Evolutionary conservation across 768 basidiomycete genomes (phyloP).

Genomic region (Tulasnella calospora): DNA sequence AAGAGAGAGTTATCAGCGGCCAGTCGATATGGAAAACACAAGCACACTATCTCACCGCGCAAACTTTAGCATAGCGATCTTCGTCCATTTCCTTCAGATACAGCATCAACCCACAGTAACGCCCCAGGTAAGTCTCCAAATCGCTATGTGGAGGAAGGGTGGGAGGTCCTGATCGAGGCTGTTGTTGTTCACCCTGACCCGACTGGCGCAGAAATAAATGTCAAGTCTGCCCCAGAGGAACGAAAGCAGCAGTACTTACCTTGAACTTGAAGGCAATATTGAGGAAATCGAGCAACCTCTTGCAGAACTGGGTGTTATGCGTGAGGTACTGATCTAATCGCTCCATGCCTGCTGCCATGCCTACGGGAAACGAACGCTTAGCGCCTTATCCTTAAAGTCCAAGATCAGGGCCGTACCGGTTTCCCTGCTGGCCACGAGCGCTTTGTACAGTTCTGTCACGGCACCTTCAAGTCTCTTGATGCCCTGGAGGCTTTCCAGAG

Average conservation of each 20-base stretch:
- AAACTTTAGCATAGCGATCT: slow-evolving; percentile 76
- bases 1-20: background rate
- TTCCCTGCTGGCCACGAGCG: slow-evolving; percentile 82
- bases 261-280: slow-evolving; percentile 89
- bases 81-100: slow-evolving; percentile 98
- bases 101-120: slow-evolving; percentile 83
- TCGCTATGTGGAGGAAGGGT: slow-evolving; percentile 52
- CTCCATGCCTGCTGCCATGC: slow-evolving; percentile 98
- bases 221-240: slow-evolving; percentile 39
- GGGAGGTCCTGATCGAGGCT: slow-evolving; percentile 46
- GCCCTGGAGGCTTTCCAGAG: slow-evolving; percentile 71
- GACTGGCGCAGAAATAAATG: slow-evolving; percentile 32
- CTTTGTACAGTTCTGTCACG: slow-evolving; percentile 88
- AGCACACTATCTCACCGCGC: slow-evolving; percentile 59
- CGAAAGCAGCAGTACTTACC: slow-evolving; percentile 42
- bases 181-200: background rate
- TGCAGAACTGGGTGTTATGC: slow-evolving; percentile 88
- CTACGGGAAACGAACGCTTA: slow-evolving; percentile 38
- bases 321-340: slow-evolving; percentile 85
- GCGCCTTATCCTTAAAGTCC: background rate
- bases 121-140: slow-evolving; percentile 77
- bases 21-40: background rate
- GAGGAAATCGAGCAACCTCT: slow-evolving; percentile 82
- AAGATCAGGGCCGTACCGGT: slow-evolving; percentile 52
- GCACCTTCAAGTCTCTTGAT: slow-evolving; percentile 77